Evolutionary conservation across 352 stramenopile genomes (phyloP).

Genomic region (Phytophthora multivora): DNA sequence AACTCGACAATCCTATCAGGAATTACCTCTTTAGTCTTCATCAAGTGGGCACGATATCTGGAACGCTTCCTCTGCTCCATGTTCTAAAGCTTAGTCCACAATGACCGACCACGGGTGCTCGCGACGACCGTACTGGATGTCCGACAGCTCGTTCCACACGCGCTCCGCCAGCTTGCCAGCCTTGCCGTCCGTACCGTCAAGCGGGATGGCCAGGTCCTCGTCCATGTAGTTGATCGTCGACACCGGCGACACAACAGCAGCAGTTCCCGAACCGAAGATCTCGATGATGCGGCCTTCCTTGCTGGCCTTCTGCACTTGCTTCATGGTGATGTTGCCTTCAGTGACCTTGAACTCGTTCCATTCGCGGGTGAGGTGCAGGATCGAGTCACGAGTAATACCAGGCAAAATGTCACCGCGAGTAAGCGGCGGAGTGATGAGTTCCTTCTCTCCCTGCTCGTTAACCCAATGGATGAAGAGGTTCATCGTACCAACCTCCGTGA

Average conservation of each 20-base stretch:
- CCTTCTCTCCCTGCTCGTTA: conserved; percentile 92
- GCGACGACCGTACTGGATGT: conserved; percentile 83
- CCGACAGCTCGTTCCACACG: conserved; percentile 89
- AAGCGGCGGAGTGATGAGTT: conserved; percentile 96
- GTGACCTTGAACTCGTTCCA: conserved; percentile 95
- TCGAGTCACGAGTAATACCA: conserved; percentile 96
- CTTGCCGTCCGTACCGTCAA: conserved; percentile 83
- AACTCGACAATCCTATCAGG: conserved; percentile 15
- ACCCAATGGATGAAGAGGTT: conserved; percentile 98
- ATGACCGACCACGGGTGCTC: conserved; percentile 62
- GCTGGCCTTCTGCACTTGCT: conserved; percentile 92
- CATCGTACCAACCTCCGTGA: conserved; percentile 95
- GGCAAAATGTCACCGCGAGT: conserved; percentile 96
- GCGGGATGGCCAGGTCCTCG: conserved; percentile 91
- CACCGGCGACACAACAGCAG: conserved; percentile 94
- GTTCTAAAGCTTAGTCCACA: conserved; percentile 41
- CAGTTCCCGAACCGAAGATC: conserved; percentile 96
- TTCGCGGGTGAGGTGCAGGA: conserved; percentile 90
- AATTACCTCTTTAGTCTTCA: conserved; percentile 3
- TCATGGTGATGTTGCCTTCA: conserved; percentile 95
- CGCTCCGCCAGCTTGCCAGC: conserved; percentile 87
- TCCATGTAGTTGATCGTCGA: conserved; percentile 95
- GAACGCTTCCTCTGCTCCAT: conserved; percentile 1
- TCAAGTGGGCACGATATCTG: neutral
- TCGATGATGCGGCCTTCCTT: conserved; percentile 92